These are phyloP conservation scores for Hondaea fermentalgiana DNA, from an alignment of 108 stramenopile genomes.

Conservation along the genomic window DNA sequence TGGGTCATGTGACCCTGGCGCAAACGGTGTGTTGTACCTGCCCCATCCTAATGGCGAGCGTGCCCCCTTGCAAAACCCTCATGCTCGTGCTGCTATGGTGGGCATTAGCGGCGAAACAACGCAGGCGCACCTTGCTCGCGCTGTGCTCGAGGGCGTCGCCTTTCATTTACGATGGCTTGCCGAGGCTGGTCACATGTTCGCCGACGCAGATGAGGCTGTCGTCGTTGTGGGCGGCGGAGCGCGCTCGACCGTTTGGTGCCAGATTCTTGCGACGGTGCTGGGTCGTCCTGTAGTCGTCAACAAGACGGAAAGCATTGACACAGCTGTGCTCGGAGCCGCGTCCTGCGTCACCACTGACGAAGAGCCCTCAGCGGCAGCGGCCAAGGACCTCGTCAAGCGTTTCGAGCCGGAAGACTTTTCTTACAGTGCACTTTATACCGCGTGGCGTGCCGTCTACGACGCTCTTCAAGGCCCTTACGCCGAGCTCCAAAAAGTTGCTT, in stretches of 20 bases:
- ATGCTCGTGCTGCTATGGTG: not conserved
- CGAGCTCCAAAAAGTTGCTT: too few relatives aligned
- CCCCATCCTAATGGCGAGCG: not conserved
- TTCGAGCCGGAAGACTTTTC: too few relatives aligned
- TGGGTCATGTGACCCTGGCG: not conserved
- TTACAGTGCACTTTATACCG: too few relatives aligned
- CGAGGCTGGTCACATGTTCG: not conserved
- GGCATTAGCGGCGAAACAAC: not conserved
- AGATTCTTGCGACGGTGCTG: not conserved
- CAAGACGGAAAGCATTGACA: not conserved
- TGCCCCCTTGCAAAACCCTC: not conserved
- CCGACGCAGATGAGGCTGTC: not conserved
- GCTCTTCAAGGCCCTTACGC: too few relatives aligned
- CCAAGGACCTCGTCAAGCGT: too few relatives aligned
- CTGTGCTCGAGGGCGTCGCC: not conserved
- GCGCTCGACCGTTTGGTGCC: not conserved
- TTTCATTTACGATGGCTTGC: not conserved
- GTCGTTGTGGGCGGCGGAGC: not conserved
- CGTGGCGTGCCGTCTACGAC: too few relatives aligned
- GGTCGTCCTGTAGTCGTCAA: not conserved
- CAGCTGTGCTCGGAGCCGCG: not conserved
- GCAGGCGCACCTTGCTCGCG: not conserved
- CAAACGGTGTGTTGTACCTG: not conserved
- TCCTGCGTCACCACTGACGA: too few relatives aligned
- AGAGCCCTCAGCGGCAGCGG: too few relatives aligned